Base-by-base conservation (phyloP, 208 protist genomes). In the Acanthamoeba sp. region DNA sequence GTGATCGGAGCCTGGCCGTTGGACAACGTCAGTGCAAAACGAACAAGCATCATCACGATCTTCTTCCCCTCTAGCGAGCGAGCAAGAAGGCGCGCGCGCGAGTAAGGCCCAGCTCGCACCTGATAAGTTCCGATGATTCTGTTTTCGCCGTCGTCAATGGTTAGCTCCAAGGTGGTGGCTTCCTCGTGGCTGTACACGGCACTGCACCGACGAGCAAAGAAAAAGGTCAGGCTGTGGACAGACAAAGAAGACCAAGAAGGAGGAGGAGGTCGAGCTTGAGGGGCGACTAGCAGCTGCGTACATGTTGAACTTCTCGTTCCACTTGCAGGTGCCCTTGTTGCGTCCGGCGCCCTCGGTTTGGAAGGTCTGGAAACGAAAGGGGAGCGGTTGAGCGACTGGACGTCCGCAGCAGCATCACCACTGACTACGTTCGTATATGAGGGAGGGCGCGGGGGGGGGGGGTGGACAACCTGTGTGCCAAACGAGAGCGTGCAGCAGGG, bases 301-400 rank as follows among this genome's bases (percentile, higher is more conserved):
- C 78, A 87, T 87, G 20, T 87, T 87, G 32, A 87, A 87, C 32
- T 87, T 87, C 38, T 87, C 78, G 50, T 87, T 87, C 78, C 78
- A 87, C 32, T 12, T 50, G 78, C 78, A 87, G 24, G 78, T n/a
- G 22, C 78, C 78, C 24, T 36, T 27, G 32, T 87, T 87, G 18
- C 78, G 20, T 3, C 78, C 45, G 14, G 78, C 40, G 27, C 6
- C 50, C 50, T 87, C 78, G 6, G 78, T 87, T 20, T 87, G 78
- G 32, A 87, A 87, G n/a, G 32, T 34, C 50, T 87, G 78, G n/a
- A n/a, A n/a, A n/a, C n/a, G n/a, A n/a, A n/a, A n/a, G n/a, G n/a
- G n/a, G n/a, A n/a, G n/a, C n/a, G n/a, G n/a, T n/a, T n/a, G n/a
- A n/a, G n/a, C n/a, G n/a, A n/a, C n/a, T n/a, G n/a, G n/a, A n/a